Percentiles rank a stretch among this genome's conserved stretches.
These are phyloP conservation scores for Aspergillus sp. DNA, from an alignment of 2,329 filamentous ascomycete species.

Conservation along the genomic window DNA sequence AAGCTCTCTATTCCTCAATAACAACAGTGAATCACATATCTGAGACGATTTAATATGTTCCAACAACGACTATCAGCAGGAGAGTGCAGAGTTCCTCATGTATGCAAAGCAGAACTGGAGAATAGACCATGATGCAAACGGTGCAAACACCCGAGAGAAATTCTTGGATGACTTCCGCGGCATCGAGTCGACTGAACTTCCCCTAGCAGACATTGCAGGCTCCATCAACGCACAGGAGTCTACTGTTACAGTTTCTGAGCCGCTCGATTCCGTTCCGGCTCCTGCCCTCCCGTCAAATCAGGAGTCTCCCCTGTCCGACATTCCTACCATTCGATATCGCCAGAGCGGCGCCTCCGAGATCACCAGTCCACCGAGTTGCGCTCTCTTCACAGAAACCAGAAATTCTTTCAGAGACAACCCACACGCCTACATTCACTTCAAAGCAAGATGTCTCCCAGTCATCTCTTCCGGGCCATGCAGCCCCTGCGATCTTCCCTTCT, in stretches of 20 bases:
- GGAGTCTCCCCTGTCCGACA: no score
- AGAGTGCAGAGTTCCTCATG: no score
- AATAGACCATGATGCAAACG: constrained; percentile 25
- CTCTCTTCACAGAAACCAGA: no score
- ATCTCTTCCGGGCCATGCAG: constrained; percentile 31
- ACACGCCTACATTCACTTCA: background rate
- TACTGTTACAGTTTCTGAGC: background rate
- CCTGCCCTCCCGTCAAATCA: no score
- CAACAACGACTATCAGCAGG: no score
- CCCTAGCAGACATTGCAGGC: constrained; percentile 1
- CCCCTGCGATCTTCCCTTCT: constrained; percentile 28
- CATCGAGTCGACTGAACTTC: constrained; percentile 3
- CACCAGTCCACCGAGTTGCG: no score
- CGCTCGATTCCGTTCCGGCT: background rate
- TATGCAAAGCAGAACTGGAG: background rate
- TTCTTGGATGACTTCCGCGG: constrained; percentile 23
- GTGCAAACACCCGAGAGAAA: constrained; percentile 31
- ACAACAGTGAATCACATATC: no score
- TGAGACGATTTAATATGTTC: no score
- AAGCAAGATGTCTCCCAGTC: constrained; percentile 28
- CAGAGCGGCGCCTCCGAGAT: background rate
- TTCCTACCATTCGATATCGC: no score
- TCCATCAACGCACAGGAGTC: background rate
- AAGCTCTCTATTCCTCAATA: no score
- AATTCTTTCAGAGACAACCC: background rate